Base-by-base conservation (phyloP, 805 yeast genomes). In the Teunomyces atbi region DNA sequence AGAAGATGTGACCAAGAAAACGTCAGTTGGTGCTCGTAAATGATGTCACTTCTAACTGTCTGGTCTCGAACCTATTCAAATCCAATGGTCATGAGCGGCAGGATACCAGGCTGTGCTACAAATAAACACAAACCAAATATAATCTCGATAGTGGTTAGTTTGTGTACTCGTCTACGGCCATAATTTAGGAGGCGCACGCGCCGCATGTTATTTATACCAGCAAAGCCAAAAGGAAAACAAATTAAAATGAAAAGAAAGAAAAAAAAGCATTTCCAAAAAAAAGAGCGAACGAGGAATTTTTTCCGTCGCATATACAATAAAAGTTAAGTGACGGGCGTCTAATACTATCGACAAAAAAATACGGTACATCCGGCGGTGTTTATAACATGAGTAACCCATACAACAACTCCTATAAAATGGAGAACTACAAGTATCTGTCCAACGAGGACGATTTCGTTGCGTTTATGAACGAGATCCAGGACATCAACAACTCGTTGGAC, bases 381-480 rank as follows among this genome's bases (percentile, higher is more conserved):
- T 35, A 18, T n/a, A 35, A 5, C 39, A 67, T 70, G 71, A 68
- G 72, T 51, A 68, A 66, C 56, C 73, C 73, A 11, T 67, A 61
- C 59, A 45, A 60, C 50, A 50, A 50, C 50, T 41, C 41, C 35
- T 62, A 66, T 43, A 69, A 66, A 55, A 52, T 65, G 63, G 47
- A 52, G 11, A 56, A 54, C 51, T 48, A 58, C 41, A 58, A 58
- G 50, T 52, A 56, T 49, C 57, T 63, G 41, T 49, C 62, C 33
- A 59, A 59, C 42, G 73, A 66, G 42, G 71, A 69, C 50, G 77
- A 72, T 53, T 71, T 72, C 51, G 76, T 70, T 20, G 64, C 68
- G 34, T 72, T 62, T 57, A 72, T 72, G 77, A 68, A 68, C 54
- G 77, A 72, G 50, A 63, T 68, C 44, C 75, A 69, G 55, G 76